A percentile compares a stretch with the other conserved stretches of the same genome.
Conservation (phyloP, 1,284 basidiomycete genomes). For the Ceratobasidium sp. region DNA sequence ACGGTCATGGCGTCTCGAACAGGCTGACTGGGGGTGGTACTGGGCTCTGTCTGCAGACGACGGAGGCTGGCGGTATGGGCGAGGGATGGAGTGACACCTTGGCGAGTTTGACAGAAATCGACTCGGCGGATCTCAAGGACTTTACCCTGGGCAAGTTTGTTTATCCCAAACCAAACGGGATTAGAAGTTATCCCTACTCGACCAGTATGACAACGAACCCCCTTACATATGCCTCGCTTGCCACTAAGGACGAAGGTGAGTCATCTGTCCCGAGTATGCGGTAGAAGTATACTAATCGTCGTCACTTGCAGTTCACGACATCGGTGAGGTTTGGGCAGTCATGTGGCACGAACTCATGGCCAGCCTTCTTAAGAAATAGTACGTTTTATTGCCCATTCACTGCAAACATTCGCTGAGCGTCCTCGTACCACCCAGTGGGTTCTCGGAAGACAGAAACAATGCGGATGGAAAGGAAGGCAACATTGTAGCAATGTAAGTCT, state of each 20-base stretch:
- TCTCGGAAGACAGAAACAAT: too few relatives aligned
- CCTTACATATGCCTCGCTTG: conserved; percentile 23
- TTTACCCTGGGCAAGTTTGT: conserved; percentile 28
- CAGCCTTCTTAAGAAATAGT: conserved; percentile 38
- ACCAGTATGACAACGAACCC: conserved; percentile 34
- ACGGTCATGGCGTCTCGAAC: conserved; percentile 42
- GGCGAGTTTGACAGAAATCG: conserved; percentile 35
- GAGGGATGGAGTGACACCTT: conserved; percentile 45
- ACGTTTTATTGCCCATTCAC: background rate
- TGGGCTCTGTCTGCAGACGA: conserved; percentile 40
- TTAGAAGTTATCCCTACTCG: conserved; percentile 41
- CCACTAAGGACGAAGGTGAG: conserved; percentile 21
- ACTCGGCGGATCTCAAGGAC: conserved; percentile 21
- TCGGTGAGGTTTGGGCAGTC: conserved; percentile 45
- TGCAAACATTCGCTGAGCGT: too few relatives aligned
- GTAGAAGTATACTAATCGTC: background rate
- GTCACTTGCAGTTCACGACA: conserved; percentile 15
- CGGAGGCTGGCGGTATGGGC: conserved; percentile 47
- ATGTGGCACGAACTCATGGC: conserved; percentile 34
- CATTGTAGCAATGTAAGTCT: conserved; percentile 4
- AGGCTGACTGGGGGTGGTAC: conserved; percentile 42
- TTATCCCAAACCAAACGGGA: background rate
- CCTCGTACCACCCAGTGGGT: too few relatives aligned
- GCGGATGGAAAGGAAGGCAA: too few relatives aligned
- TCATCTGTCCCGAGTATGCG: background rate